A percentile compares a stretch with the other conserved stretches of the same genome.
Evolutionary conservation across 768 basidiomycete genomes (phyloP).

Genomic region (Polyporus arcularius): DNA sequence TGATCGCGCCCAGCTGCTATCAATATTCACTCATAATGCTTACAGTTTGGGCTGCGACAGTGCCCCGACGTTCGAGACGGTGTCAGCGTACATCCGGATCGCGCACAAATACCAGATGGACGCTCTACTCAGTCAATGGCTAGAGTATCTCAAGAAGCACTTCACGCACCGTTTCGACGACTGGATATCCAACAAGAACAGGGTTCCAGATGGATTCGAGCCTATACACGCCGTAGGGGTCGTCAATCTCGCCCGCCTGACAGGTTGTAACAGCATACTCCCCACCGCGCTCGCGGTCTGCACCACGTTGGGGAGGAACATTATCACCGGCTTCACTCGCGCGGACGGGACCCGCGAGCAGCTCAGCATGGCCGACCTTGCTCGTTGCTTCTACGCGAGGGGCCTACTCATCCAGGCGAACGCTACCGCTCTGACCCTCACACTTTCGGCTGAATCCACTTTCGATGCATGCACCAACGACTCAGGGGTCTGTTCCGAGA

Average conservation of each 20-base stretch:
- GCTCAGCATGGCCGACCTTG: slow-evolving; percentile 1
- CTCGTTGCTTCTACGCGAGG: not conserved
- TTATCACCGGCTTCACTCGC: not conserved
- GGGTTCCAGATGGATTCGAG: not conserved
- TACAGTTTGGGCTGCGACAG: too few species aligned
- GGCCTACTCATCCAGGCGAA: not conserved
- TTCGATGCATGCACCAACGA: too few species aligned
- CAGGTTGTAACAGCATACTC: not conserved
- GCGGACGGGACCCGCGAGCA: not conserved
- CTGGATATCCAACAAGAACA: not conserved
- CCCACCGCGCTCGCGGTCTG: slow-evolving; percentile 6
- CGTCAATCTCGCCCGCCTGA: slow-evolving; percentile 14
- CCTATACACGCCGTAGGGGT: not conserved
- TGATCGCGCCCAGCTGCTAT: too few species aligned
- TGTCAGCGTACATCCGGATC: not conserved
- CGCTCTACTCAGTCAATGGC: not conserved
- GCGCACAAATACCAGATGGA: slow-evolving; percentile 4
- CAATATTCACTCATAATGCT: too few species aligned
- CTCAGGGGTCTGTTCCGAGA: too few species aligned
- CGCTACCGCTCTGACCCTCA: too few species aligned
- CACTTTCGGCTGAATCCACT: too few species aligned
- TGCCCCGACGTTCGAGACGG: not conserved
- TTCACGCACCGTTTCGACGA: not conserved
- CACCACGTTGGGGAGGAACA: not conserved
- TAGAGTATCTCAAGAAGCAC: not conserved